Base-by-base conservation (phyloP, 441 rosid genomes). In the Populus hybrid region DNA sequence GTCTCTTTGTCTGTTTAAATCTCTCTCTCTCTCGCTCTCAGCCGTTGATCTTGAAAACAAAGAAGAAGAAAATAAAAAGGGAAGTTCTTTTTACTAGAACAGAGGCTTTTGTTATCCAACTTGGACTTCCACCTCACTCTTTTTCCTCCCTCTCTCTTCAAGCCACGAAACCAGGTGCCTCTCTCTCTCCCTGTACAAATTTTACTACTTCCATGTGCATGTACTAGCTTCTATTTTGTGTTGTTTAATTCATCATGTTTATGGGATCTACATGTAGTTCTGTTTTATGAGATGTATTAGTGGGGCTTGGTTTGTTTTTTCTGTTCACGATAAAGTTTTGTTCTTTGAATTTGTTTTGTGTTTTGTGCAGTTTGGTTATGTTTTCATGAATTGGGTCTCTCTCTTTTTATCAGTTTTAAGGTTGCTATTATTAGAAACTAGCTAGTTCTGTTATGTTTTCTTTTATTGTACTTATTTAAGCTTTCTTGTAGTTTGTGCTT, bases 61-160 rank as follows among this genome's bases (percentile, higher is more conserved):
- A 23, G 10, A 63, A 14, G 5, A 61, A 71, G 69, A 77, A 67
- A 82, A 11, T 70, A 35, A 75, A 53, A 73, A 21, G 28, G 38
- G 77, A 36, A 26, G 59, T 30, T 63, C 32, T 73, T 72, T 46
- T 75, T n/a, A 57, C 16, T 32, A 14, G 50, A 23, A 40, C 34
- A 42, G 9, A 46, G 50, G 23, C 7, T 61, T 77, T 77, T 38
- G 65, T 67, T 71, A 77, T 87, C 90, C 89, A 81, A 87, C 85
- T 85, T 84, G 94, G 97, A 81, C 90, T 83, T 87, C 92, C 91
- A 88, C 91, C 80, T 87, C 86, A 87, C 76, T 85, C 85, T 85
- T 23, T 61, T 59, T 4, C 23, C 28, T 63, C 66, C 26, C 69
- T 78, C 79, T 75, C 81, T 79, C 67, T 42, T 61, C 71, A 71